Conservation (phyloP, 139 green algal species). For the Chlorella sorokiniana region DNA sequence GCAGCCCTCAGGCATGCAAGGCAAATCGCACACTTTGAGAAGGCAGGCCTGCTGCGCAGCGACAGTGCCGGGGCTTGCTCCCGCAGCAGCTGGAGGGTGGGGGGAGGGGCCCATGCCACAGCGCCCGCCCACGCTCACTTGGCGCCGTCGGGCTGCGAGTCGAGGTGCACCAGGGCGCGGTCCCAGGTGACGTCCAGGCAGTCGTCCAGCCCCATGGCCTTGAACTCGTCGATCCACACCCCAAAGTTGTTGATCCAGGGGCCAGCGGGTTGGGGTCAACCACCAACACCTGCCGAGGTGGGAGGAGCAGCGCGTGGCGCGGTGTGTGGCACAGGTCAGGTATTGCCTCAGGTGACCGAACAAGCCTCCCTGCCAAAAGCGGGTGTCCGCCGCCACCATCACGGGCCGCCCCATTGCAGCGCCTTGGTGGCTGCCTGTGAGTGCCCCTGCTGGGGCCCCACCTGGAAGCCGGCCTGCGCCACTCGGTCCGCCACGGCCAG, state of each 20-base stretch:
- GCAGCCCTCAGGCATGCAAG: too few species aligned
- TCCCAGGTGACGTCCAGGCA: constrained; percentile 87
- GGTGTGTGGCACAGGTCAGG: neutral
- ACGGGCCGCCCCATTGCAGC: too few species aligned
- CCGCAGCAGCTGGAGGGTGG: too few species aligned
- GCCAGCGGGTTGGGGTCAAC: constrained; percentile 37
- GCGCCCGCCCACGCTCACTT: constrained; percentile 51
- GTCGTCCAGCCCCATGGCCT: constrained; percentile 88
- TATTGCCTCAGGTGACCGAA: too few species aligned
- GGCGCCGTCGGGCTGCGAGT: constrained; percentile 54
- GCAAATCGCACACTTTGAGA: too few species aligned
- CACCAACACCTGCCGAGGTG: constrained; percentile 18
- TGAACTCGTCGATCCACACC: constrained; percentile 98
- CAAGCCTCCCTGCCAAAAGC: too few species aligned
- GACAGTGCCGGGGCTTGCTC: too few species aligned
- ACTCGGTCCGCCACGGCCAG: constrained; percentile 77
- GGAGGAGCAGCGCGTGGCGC: neutral
- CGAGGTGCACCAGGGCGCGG: constrained; percentile 86
- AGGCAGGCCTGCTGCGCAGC: too few species aligned
- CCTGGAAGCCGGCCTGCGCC: constrained; percentile 53
- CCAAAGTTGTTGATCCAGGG: constrained; percentile 98
- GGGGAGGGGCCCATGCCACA: too few species aligned
- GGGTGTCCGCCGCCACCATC: too few species aligned
- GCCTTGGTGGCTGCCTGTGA: too few species aligned
- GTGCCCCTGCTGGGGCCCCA: neutral